Evolutionary conservation across 208 protist species (phyloP).

Genomic region (Leishmania gerbilli): DNA sequence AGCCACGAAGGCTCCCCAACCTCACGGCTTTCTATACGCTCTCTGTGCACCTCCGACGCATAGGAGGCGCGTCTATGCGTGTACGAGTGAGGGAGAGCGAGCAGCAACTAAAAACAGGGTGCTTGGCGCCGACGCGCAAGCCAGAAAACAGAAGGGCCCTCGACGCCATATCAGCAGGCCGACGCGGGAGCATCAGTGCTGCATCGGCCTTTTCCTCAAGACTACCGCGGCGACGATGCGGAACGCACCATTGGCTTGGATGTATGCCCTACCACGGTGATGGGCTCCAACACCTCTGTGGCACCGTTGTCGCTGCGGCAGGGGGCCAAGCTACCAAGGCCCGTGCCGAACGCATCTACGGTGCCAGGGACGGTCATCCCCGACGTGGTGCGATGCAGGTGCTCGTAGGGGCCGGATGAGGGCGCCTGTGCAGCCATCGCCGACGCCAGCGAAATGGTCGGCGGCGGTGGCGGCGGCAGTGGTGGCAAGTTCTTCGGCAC

Average conservation of each 20-base stretch:
- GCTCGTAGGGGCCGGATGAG: conserved; percentile 47
- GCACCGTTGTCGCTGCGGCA: conserved; percentile 1
- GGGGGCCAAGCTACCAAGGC: background rate
- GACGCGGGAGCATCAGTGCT: background rate
- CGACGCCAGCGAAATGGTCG: conserved; percentile 10
- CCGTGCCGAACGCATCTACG: background rate
- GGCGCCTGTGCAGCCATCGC: background rate
- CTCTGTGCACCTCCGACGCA: too few relatives aligned
- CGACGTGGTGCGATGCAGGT: conserved; percentile 40
- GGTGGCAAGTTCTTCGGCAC: background rate
- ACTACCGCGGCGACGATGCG: conserved; percentile 14
- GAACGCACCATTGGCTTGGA: conserved; percentile 67
- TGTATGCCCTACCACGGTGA: conserved; percentile 67
- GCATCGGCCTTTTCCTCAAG: background rate
- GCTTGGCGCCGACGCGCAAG: too few relatives aligned
- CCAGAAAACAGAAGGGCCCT: too few relatives aligned
- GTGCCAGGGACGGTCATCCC: background rate
- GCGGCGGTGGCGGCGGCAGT: conserved; percentile 18
- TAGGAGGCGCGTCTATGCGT: too few relatives aligned
- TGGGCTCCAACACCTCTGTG: conserved; percentile 40
- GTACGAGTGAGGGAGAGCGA: too few relatives aligned
- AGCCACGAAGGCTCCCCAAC: too few relatives aligned
- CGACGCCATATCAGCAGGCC: background rate
- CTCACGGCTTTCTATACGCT: too few relatives aligned
- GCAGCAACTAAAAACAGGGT: too few relatives aligned